Base-by-base conservation (phyloP, 140 eudicot genomes). In the Erigeron philadelphicus region DNA sequence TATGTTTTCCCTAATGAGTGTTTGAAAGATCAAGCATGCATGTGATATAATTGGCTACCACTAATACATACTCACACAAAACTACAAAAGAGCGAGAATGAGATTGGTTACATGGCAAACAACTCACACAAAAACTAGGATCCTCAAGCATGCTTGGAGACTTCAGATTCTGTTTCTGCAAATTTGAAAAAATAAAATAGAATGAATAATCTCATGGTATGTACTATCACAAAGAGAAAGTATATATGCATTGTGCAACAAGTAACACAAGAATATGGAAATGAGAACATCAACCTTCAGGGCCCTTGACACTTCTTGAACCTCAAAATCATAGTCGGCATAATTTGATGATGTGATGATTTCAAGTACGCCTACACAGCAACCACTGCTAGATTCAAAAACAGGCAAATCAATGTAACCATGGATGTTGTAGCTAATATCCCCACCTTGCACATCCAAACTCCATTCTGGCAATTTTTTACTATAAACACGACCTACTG, bases 301-400 rank as follows among this genome's bases (percentile, higher is more conserved):
- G 1, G 54, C 54, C 3, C 54, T 48, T 3, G 54, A 48, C 7
- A 48, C 54, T 11, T 50, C 19, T n/a, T 3, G 56, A 50, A 50
- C 56, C 19, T 50, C 56, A 50, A 50, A 50, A 50, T 18, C 56
- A 50, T 50, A 50, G n/a, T 50, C 56, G 9, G n/a, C 19, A 50
- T 50, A 55, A 54, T 18, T 44, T 15, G 45, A 44, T 40, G 41
- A 52, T 15, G 53, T 31, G 8, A 78, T 7, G 17, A 78, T 64
- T 61, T 78, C 82, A 78, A 78, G 70, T 8, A 78, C 77, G 63
- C 75, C 78, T 4, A 72, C 74, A 60, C 77, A 72, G 1, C 11
- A 61, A 16, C 45, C 74, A 38, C 25, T 5, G 5, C 35, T 3
- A 2, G 74, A 47, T 47, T 57, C 78, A 66, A 78, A 58, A 54